Evolutionary conservation across 2,329 filamentous ascomycete species (phyloP).

Genomic region (Penicillium frequentans): DNA sequence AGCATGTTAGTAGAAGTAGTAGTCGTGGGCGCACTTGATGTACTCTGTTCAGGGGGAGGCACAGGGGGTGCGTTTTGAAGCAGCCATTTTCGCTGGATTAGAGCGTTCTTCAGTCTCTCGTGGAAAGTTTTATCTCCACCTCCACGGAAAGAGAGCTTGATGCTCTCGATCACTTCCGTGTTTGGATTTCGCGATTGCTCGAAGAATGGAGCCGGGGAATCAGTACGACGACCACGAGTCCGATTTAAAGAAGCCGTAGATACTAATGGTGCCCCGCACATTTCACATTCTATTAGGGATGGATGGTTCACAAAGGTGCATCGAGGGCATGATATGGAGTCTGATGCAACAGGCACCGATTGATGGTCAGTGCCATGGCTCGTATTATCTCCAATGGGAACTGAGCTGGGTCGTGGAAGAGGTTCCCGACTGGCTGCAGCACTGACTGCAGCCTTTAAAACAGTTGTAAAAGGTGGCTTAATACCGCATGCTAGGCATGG

Average conservation of each 20-base stretch:
- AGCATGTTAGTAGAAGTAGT: conserved; percentile 9
- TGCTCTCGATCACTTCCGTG: conserved; percentile 66
- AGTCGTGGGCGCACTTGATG: conserved; percentile 28
- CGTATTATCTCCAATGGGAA: neutral
- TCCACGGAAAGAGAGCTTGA: conserved; percentile 88
- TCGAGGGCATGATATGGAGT: conserved; percentile 64
- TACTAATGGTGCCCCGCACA: conserved; percentile 77
- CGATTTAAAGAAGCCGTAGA: conserved; percentile 48
- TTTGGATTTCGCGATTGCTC: conserved; percentile 46
- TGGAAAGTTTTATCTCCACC: conserved; percentile 89
- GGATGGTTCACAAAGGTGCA: conserved; percentile 96
- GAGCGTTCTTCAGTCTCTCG: conserved; percentile 80
- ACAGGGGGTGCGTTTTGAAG: conserved; percentile 85
- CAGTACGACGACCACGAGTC: conserved; percentile 51
- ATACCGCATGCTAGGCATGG: conserved; percentile 93
- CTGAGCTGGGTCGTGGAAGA: conserved; percentile 7
- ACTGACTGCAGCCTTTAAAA: conserved; percentile 83
- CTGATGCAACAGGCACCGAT: neutral
- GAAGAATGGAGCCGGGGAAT: conserved; percentile 76
- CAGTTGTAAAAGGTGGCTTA: conserved; percentile 77
- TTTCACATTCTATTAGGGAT: conserved; percentile 81
- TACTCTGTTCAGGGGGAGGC: conserved; percentile 58
- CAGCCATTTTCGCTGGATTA: conserved; percentile 95
- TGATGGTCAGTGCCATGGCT: neutral
- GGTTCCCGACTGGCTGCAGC: conserved; percentile 56